Base-by-base conservation (phyloP, 2,329 filamentous ascomycete genomes). In the Exutisphaerella laricina region DNA sequence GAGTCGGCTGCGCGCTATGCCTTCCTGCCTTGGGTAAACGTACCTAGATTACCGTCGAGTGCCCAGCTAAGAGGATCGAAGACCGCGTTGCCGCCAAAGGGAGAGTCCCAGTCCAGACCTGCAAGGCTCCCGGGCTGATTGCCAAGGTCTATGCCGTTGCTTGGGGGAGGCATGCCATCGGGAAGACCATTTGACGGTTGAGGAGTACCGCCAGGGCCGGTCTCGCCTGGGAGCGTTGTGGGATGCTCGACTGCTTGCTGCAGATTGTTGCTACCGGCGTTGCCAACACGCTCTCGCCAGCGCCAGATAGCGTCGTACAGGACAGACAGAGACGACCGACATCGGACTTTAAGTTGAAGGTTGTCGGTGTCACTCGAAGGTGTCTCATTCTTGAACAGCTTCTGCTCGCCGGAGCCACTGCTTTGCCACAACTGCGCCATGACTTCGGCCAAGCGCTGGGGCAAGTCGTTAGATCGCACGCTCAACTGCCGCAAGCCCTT, bases 11-110 rank as follows among this genome's bases (percentile, higher is more conserved):
- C n/a, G n/a, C n/a, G n/a, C n/a, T n/a, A n/a, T n/a, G n/a, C n/a
- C n/a, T n/a, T n/a, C n/a, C n/a, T n/a, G n/a, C n/a, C n/a, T n/a
- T n/a, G n/a, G n/a, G n/a, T n/a, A n/a, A n/a, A n/a, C 23, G 53
- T 43, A 4, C 52, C 50, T 9, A 92, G 73, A 23, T 90, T 72
- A 10, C 86, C 86, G 63, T 96, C 89, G 47, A 96, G 71, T 72
- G 94, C 88, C 89, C 89, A 96, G 63, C 90, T 87, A 57, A 95
- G 75, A 1, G 89, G 87, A 66, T 95, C 88, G 59, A 94, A 95
- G 49, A 94, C 87, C 63, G 94, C 86, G 63, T 88, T 88, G 4
- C 53, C 50, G 6, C 57, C 67, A 23, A 67, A 70, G 33, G 65
- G 66, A 36, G 66, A 51, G 26, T 69, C 33, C 50, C 58, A 59